These are phyloP conservation scores for Colletotrichum liaoningense DNA, from an alignment of 2,329 filamentous ascomycete genomes.

Conservation along the genomic window DNA sequence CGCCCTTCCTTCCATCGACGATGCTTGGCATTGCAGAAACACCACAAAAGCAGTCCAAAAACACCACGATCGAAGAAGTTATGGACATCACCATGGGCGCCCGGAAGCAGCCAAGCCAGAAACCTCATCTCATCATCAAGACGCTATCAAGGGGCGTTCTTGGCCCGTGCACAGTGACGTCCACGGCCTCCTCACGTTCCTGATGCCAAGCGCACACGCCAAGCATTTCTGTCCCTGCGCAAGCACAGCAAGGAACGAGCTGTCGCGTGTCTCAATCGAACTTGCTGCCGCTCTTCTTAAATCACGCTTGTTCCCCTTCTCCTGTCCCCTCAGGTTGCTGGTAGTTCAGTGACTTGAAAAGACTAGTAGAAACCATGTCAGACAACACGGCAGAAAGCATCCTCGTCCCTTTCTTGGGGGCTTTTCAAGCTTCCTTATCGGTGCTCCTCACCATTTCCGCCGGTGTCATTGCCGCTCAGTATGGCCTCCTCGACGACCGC, in stretches of 20 bases:
- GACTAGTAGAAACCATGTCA: constrained; percentile 30
- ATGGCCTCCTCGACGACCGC: constrained; percentile 49
- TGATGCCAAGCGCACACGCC: constrained; percentile 23
- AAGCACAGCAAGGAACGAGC: background rate
- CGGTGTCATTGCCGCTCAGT: constrained; percentile 53
- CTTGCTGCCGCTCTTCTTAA: background rate
- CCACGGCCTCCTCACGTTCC: constrained; percentile 23
- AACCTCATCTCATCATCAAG: background rate
- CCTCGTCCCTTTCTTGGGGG: constrained; percentile 54
- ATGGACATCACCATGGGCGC: background rate
- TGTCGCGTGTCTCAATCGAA: constrained; percentile 12
- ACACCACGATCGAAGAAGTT: background rate
- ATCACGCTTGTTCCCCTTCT: background rate
- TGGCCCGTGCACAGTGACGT: constrained; percentile 35
- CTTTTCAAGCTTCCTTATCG: constrained; percentile 59
- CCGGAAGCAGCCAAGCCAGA: constrained; percentile 16
- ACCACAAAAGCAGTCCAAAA: background rate
- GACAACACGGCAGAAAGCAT: constrained; percentile 37
- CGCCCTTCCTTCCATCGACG: background rate
- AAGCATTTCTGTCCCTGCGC: constrained; percentile 17
- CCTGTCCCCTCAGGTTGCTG: background rate
- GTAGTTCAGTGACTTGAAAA: background rate
- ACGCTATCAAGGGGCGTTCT: constrained; percentile 1
- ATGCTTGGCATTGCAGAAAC: background rate
- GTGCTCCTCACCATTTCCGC: constrained; percentile 59